phyloP scores from a whole-genome alignment of 352 stramenopile species.

The Globisporangium radiosum region DNA sequence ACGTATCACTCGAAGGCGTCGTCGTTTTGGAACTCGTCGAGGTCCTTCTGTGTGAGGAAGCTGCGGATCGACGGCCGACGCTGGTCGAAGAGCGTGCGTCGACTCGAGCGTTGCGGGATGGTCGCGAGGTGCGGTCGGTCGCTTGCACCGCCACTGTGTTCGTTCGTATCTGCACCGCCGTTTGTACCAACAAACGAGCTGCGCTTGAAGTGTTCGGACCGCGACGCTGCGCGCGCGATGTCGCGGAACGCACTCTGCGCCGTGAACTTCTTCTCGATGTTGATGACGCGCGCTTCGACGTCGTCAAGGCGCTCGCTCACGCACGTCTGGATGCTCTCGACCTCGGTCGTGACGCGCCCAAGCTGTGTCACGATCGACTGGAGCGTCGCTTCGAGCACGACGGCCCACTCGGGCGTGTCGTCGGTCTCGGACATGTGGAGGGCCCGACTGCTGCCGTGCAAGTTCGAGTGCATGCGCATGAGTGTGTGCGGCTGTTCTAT shows the following conservation, averaged over 20 bases:
- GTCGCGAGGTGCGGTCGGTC: background rate
- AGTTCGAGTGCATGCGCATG: conserved; percentile 1
- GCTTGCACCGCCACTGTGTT: background rate
- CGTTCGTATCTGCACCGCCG: background rate
- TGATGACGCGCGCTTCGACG: conserved; percentile 27
- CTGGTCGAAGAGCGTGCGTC: conserved; percentile 9
- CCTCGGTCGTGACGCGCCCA: conserved; percentile 38
- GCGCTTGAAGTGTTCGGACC: conserved; percentile 13
- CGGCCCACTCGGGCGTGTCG: conserved; percentile 38
- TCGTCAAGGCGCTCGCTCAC: conserved; percentile 36
- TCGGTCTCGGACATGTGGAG: conserved; percentile 7
- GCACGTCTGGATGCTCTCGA: conserved; percentile 40
- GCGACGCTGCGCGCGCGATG: conserved; percentile 22
- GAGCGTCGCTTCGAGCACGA: conserved; percentile 42
- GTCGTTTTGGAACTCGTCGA: conserved; percentile 49
- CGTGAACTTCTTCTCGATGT: conserved; percentile 40
- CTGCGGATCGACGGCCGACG: conserved; percentile 46
- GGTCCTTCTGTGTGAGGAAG: conserved; percentile 51
- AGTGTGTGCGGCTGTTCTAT: background rate
- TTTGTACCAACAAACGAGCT: conserved; percentile 5
- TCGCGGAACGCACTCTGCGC: conserved; percentile 47
- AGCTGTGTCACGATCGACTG: conserved; percentile 52
- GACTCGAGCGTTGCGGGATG: background rate
- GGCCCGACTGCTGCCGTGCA: background rate
- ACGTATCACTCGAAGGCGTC: conserved; percentile 20